Conservation (phyloP, 306 rosid species). For the Ochetophila trinervis region DNA sequence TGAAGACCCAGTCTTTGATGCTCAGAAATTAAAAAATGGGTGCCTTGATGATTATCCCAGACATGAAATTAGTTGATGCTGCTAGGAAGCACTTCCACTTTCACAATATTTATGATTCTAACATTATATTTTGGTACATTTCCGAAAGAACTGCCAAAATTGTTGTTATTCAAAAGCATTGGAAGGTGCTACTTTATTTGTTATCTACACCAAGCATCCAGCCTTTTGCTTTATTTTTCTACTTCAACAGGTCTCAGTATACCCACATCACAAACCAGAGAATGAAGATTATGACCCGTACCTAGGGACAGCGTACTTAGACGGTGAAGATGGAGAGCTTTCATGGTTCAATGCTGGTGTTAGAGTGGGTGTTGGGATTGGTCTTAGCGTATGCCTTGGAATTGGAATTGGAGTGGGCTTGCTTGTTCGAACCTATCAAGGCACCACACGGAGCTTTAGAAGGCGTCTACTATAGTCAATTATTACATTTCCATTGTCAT, state of each 20-base stretch:
- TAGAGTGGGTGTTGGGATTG: conserved; percentile 75
- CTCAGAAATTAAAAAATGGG: background rate
- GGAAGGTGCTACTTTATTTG: background rate
- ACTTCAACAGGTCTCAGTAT: conserved; percentile 25
- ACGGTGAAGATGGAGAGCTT: conserved; percentile 76
- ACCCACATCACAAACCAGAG: conserved; percentile 34
- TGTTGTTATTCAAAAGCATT: background rate
- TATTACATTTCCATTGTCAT: background rate
- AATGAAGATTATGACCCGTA: conserved; percentile 40
- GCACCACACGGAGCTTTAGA: conserved; percentile 59
- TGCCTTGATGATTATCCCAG: background rate
- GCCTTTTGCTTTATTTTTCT: background rate
- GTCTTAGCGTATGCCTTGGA: conserved; percentile 81
- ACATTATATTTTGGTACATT: background rate
- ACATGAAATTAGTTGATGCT: background rate
- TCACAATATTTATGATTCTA: background rate
- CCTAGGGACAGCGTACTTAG: conserved; percentile 43
- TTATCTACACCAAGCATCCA: background rate
- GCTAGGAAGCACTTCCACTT: background rate
- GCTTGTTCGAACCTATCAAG: conserved; percentile 75
- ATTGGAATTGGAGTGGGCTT: conserved; percentile 77
- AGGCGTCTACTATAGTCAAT: conserved; percentile 36
- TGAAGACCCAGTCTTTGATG: no score
- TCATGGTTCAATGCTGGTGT: conserved; percentile 87
- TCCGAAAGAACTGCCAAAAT: background rate